These are phyloP conservation scores for Paraphaeosphaeria sporulosa DNA, from an alignment of 2,329 filamentous ascomycete genomes.

Conservation along the genomic window DNA sequence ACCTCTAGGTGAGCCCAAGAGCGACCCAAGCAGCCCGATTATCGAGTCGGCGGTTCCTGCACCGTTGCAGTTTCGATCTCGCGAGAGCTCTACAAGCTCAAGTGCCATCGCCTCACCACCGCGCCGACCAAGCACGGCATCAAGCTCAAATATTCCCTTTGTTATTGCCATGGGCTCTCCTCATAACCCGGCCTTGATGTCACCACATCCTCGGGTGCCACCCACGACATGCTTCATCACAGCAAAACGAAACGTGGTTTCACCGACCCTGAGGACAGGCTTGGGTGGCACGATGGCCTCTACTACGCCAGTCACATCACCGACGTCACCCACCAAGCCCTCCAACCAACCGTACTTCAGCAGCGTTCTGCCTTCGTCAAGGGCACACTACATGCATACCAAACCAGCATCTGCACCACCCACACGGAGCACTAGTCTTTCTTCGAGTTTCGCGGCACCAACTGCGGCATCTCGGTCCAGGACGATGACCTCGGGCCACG, in stretches of 20 bases:
- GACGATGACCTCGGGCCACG: conserved; percentile 24
- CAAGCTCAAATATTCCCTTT: conserved; percentile 34
- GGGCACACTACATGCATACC: neutral
- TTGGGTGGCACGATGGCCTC: conserved; percentile 43
- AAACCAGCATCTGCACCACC: conserved; percentile 4
- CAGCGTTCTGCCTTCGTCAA: neutral
- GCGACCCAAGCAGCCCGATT: conserved; percentile 10
- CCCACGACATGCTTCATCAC: conserved; percentile 35
- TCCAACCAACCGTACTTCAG: conserved; percentile 7
- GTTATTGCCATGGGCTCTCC: conserved; percentile 42
- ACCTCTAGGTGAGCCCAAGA: neutral
- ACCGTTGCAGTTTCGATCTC: conserved; percentile 17
- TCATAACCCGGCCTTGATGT: conserved; percentile 37
- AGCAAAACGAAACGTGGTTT: conserved; percentile 23
- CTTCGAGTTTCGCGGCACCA: conserved; percentile 10
- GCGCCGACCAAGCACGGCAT: conserved; percentile 29
- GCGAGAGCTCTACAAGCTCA: conserved; percentile 26
- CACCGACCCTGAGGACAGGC: conserved; percentile 29
- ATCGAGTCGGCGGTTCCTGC: conserved; percentile 15
- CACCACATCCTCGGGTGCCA: conserved; percentile 25
- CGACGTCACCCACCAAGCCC: conserved; percentile 21
- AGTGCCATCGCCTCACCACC: conserved; percentile 13
- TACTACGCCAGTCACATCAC: conserved; percentile 32
- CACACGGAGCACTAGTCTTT: conserved; percentile 12
- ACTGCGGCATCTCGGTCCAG: conserved; percentile 15